Conservation (phyloP, 108 stramenopile genomes). For the Fragilariopsis cylindrus region DNA sequence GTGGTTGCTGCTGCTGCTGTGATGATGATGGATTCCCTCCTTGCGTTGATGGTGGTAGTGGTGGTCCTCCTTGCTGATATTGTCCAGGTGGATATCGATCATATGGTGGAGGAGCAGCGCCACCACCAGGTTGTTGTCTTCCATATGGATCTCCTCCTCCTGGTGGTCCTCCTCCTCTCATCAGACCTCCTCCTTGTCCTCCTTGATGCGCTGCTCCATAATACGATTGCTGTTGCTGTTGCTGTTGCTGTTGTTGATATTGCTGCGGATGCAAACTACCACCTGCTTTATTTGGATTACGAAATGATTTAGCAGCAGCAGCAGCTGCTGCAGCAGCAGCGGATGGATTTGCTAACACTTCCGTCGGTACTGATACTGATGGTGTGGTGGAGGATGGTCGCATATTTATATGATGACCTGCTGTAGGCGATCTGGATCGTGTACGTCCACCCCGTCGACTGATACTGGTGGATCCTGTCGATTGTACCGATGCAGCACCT, state of each 20-base stretch:
- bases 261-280: slow-evolving; percentile 4
- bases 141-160: slow-evolving; percentile 15
- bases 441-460: slow-evolving; percentile 58
- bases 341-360: slow-evolving; percentile 29
- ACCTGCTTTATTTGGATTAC: slow-evolving; percentile 8
- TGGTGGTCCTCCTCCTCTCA: slow-evolving; percentile 14
- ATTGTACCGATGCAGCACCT: slow-evolving; percentile 30
- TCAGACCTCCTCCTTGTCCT: slow-evolving; percentile 6
- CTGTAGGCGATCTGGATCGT: slow-evolving; percentile 45
- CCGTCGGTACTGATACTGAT: slow-evolving; percentile 13
- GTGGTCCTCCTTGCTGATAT: neutral
- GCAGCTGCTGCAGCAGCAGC: slow-evolving; percentile 57
- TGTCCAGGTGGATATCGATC: slow-evolving; percentile 5
- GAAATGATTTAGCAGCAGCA: slow-evolving; percentile 58
- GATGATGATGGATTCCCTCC: neutral
- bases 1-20: slow-evolving; percentile 7
- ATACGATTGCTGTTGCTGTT: neutral
- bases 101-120: neutral
- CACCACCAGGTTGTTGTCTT: neutral
- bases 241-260: slow-evolving; percentile 23
- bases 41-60: neutral
- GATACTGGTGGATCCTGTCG: slow-evolving; percentile 38
- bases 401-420: slow-evolving; percentile 13
- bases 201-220: slow-evolving; percentile 19
- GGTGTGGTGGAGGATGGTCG: slow-evolving; percentile 31